phyloP scores from a whole-genome alignment of 2,329 filamentous ascomycete species.

The Aspergillus fijiensis region DNA sequence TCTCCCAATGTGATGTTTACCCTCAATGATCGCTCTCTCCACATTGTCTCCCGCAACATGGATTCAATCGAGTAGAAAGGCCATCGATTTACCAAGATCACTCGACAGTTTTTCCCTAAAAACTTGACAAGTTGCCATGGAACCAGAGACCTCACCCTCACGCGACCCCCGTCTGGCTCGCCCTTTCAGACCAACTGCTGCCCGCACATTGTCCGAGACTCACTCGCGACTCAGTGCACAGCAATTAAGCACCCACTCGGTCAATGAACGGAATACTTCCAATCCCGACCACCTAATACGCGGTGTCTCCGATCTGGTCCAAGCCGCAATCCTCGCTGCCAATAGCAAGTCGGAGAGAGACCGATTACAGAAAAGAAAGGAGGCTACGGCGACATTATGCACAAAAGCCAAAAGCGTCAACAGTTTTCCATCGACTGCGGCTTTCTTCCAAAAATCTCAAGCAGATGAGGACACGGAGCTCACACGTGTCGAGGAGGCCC shows the following conservation, averaged over 20 bases:
- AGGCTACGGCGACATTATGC: constrained; percentile 40
- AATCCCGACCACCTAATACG: constrained; percentile 43
- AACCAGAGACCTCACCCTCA: constrained; percentile 11
- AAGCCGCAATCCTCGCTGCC: constrained; percentile 23
- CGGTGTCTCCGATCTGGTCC: constrained; percentile 22
- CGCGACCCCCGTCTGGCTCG: constrained; percentile 25
- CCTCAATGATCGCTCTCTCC: neutral
- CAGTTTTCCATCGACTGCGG: constrained; percentile 26
- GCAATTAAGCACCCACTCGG: neutral
- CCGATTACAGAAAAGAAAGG: constrained; percentile 29
- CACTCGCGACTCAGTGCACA: neutral
- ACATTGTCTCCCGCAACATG: neutral
- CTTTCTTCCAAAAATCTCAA: constrained; percentile 21
- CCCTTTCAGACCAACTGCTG: neutral
- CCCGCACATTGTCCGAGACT: neutral
- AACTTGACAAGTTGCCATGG: constrained; percentile 15
- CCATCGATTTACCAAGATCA: neutral
- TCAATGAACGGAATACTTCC: constrained; percentile 1
- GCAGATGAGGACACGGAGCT: constrained; percentile 23
- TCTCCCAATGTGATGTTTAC: neutral
- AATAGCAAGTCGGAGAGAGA: constrained; percentile 28
- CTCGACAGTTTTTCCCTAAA: neutral
- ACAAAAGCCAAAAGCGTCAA: constrained; percentile 21
- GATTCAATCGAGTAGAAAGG: neutral
- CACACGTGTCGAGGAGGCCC: constrained; percentile 21